A percentile compares a stretch with the other conserved stretches of the same genome.
Evolutionary conservation across 305 asterid species (phyloP).

Genomic region (Andrographis paniculata): DNA sequence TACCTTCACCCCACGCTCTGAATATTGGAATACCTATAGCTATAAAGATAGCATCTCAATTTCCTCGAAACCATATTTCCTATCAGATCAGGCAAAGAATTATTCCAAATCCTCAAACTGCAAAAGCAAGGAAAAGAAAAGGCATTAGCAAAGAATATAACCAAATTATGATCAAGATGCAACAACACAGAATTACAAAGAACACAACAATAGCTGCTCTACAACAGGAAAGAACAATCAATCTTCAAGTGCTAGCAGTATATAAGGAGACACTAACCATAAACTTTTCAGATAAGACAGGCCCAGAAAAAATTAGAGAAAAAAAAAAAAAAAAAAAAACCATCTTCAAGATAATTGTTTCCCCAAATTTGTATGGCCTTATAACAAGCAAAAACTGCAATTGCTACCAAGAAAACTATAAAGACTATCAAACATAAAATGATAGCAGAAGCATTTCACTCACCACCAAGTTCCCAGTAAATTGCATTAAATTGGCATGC

Average conservation of each 20-base stretch:
- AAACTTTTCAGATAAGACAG: too few relatives aligned
- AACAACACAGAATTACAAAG: background rate
- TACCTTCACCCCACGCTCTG: too few relatives aligned
- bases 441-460: constrained; percentile 2
- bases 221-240: constrained; percentile 2
- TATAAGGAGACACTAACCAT: too few relatives aligned
- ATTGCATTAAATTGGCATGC: constrained; percentile 25
- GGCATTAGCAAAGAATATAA: background rate
- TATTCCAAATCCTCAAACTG: background rate
- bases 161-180: background rate
- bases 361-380: background rate
- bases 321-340: too few relatives aligned
- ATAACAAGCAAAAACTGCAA: background rate
- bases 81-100: background rate
- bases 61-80: background rate
- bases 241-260: too few relatives aligned
- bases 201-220: background rate
- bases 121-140: background rate
- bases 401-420: background rate
- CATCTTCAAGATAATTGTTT: background rate
- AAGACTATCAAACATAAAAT: background rate
- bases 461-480: constrained; percentile 25
- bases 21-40: background rate
- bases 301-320: too few relatives aligned
- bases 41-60: background rate